Base-by-base conservation (phyloP, 768 basidiomycete species). In the Leucogyrophana mollusca region DNA sequence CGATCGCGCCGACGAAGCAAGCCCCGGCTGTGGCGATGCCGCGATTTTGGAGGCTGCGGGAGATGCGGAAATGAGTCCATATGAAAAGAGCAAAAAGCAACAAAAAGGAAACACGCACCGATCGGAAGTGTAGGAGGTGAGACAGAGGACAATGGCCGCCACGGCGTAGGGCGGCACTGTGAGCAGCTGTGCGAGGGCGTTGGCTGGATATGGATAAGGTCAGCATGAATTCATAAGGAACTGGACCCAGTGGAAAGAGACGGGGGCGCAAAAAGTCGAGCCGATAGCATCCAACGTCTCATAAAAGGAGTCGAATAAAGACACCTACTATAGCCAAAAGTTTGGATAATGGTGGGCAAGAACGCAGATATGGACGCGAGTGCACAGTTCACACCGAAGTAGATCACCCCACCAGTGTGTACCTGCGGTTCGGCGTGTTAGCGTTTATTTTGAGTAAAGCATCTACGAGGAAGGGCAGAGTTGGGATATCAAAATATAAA, bases 111-210 rank as follows among this genome's bases (percentile, higher is more conserved):
- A 67, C 47, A 72, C 71, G 2, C 73, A 61, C 43, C 78, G 72
- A 62, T 90, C 87, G 2, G 90, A 87, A 4, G 70, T 56, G 58
- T 75, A 86, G 1, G 83, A 80, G 43, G 80, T 74, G 3, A 66
- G 25, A 23, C 80, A 68, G 25, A 90, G 70, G n/a, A 87, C 74
- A 9, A 82, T 66, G 1, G 87, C 78, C 2, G 83, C 78, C 16
- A 84, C 81, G 2, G 80, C 83, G 57, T 92, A 91, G 3, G 90
- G 90, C 3, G 89, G 88, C 4, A 92, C 87, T 1, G 89, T 89
- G 41, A 89, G 73, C 2, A 91, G 58, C 55, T 92, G 87, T 0
- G 85, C 80, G 25, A 73, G 62, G 11, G 86, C 84, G 50, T 79
- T 75, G 23, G 77, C 87, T 87, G 17, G 46, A 6, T 22, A 41